Evolutionary conservation across 805 yeast species (phyloP).

Genomic region (Nakazawaea siamensis): DNA sequence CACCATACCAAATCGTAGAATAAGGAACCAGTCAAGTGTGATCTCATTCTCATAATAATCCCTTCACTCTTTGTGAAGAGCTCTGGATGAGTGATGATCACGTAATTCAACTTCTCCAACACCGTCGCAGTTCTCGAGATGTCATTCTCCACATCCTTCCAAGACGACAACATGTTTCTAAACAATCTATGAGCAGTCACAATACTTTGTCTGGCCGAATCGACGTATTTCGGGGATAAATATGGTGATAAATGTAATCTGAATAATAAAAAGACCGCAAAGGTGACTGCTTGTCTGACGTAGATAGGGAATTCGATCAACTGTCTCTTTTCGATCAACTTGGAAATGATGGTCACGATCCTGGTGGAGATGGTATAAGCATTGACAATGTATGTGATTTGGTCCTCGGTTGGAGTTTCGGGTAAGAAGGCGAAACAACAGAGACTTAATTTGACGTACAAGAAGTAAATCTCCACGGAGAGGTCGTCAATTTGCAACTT

Average conservation of each 20-base stretch:
- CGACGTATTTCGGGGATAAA: slow-evolving; percentile 65
- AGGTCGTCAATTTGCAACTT: slow-evolving; percentile 59
- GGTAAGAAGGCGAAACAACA: slow-evolving; percentile 87
- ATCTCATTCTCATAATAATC: slow-evolving; percentile 80
- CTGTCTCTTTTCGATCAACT: slow-evolving; percentile 56
- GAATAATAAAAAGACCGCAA: slow-evolving; percentile 71
- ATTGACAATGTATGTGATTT: slow-evolving; percentile 71
- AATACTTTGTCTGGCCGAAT: slow-evolving; percentile 85
- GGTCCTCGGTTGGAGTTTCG: slow-evolving; percentile 84
- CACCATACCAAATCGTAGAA: slow-evolving; percentile 93
- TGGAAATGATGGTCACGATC: slow-evolving; percentile 69
- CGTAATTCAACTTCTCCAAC: slow-evolving; percentile 80
- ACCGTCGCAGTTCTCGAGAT: slow-evolving; percentile 88
- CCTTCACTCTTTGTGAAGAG: slow-evolving; percentile 65
- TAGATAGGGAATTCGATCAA: slow-evolving; percentile 82
- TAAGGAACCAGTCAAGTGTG: slow-evolving; percentile 84
- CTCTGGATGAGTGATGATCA: slow-evolving; percentile 80
- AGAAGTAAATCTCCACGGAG: slow-evolving; percentile 66
- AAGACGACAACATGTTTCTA: slow-evolving; percentile 81
- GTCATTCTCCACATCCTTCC: slow-evolving; percentile 88
- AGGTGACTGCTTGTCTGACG: slow-evolving; percentile 78
- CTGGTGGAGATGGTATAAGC: slow-evolving; percentile 79
- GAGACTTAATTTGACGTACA: slow-evolving; percentile 72
- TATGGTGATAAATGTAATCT: slow-evolving; percentile 74
- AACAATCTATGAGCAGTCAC: slow-evolving; percentile 86